A percentile compares a stretch with the other conserved stretches of the same genome.
Evolutionary conservation across 225 moss, liverwort and hornwort genomes (phyloP).

Genomic region (Takakia lepidozioides): DNA sequence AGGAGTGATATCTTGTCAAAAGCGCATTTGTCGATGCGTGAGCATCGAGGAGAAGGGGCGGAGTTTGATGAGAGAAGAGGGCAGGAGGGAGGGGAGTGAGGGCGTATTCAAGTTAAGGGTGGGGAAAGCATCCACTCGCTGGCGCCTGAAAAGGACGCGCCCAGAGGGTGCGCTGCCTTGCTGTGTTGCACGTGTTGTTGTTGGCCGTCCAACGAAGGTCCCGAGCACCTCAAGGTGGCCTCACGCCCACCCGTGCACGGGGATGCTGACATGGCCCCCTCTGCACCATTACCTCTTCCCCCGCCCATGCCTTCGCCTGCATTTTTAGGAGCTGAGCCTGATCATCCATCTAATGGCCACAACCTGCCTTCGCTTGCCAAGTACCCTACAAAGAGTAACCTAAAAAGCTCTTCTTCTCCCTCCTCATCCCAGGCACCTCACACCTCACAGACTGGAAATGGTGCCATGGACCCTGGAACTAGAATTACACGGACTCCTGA

Average conservation of each 20-base stretch:
- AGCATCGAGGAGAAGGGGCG: not conserved
- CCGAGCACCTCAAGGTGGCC: constrained; percentile 33
- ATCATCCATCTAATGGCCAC: constrained; percentile 57
- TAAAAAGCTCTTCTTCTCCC: constrained; percentile 62
- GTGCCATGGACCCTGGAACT: constrained; percentile 12
- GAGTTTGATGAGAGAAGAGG: constrained; percentile 13
- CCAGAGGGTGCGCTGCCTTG: constrained; percentile 65
- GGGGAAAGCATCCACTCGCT: constrained; percentile 59
- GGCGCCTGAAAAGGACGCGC: constrained; percentile 91
- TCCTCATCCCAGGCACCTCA: no score
- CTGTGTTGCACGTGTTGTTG: constrained; percentile 52
- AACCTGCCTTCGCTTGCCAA: constrained; percentile 36
- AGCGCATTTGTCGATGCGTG: not conserved
- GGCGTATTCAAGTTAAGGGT: constrained; percentile 26
- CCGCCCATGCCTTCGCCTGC: constrained; percentile 55
- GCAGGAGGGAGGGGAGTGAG: constrained; percentile 12
- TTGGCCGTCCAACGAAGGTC: constrained; percentile 22
- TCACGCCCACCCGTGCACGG: constrained; percentile 29
- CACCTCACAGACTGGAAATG: constrained; percentile 38
- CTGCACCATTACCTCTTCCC: constrained; percentile 63
- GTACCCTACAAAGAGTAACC: constrained; percentile 74
- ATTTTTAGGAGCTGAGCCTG: constrained; percentile 42
- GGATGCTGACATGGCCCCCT: constrained; percentile 82
- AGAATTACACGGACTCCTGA: constrained; percentile 14
- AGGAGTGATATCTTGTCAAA: no score